Base-by-base conservation (phyloP, 2,329 filamentous ascomycete species). In the Huntiella abstrusa region DNA sequence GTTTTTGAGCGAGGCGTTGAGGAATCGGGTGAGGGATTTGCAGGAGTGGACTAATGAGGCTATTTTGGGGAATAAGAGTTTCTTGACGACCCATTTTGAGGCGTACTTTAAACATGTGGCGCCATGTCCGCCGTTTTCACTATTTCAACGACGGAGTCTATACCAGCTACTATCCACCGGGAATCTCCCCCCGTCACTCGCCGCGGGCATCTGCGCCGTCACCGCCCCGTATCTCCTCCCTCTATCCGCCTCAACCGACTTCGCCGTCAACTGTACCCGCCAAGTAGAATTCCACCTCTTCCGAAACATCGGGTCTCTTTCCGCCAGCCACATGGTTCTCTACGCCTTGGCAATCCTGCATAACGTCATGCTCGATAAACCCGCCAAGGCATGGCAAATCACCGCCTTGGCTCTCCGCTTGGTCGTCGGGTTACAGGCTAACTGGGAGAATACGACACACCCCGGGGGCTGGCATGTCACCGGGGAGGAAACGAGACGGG, bases 301-400 rank as follows among this genome's bases (percentile, higher is more conserved):
- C 55, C 58, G 62, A 38, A 59, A 63, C 51, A 57, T 68, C 45
- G 58, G 62, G 52, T 57, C 55, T 33, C 60, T 64, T 35, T 57
- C 56, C 34, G 58, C 61, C 36, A 53, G 56, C 7, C 53, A 56
- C 4, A 54, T 64, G 12, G 55, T 59, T 16, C 55, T 64, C 1
- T 58, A 61, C 40, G 55, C 60, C 4, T 53, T 64, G 3, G 60
- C 57, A 51, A 58, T 60, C 15, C 54, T 56, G 4, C 61, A 62
- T 49, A 60, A 64, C 49, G 56, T 62, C 33, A 52, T 63, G 19
- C 55, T 57, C 7, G 59, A 59, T 17, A 57, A 59, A 32, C 59
- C 60, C 44, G 58, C 60, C 47, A 63, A 63, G 50, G 58, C 62
- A 8, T 65, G 62, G 62, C 60, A 63, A 48, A 60, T 60, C 41